Evolutionary conservation across 306 rosid species (phyloP).

Genomic region (Vachellia collinsii): DNA sequence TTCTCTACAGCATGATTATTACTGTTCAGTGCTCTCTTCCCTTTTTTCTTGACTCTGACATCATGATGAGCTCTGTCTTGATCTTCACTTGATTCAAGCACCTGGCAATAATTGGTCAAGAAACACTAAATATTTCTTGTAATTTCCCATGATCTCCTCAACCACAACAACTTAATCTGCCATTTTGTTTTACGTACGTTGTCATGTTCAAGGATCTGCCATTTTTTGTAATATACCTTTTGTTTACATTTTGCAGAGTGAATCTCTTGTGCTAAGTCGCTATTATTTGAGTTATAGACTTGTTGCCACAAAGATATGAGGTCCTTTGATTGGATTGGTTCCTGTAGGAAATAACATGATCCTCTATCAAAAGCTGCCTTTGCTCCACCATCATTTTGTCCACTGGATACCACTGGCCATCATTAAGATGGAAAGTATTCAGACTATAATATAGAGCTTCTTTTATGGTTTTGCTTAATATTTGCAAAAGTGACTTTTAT

Average conservation of each 20-base stretch:
- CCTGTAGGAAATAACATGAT: constrained; percentile 47
- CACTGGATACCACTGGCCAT: constrained; percentile 42
- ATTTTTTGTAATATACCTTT: background rate
- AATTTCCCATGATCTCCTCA: background rate
- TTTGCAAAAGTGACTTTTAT: too few species aligned
- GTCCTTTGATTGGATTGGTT: constrained; percentile 49
- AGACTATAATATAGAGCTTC: background rate
- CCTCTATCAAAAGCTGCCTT: constrained; percentile 39
- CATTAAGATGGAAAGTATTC: background rate
- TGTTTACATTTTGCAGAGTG: background rate
- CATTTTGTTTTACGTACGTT: background rate
- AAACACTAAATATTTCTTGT: background rate
- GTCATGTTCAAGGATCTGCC: background rate
- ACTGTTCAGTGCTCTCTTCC: constrained; percentile 1
- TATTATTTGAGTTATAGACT: constrained; percentile 22
- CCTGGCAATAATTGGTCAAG: background rate
- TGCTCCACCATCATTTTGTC: constrained; percentile 19
- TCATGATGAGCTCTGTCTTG: background rate
- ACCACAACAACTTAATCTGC: background rate
- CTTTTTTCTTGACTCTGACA: background rate
- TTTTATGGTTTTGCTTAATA: background rate
- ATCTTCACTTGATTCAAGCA: background rate
- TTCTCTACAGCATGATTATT: background rate
- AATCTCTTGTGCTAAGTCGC: background rate
- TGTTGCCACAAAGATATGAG: constrained; percentile 55